Evolutionary conservation across 2,329 filamentous ascomycete genomes (phyloP), one percentile per base, ranked within the genome.

Genomic region (Ophiostoma triangulosporum): DNA sequence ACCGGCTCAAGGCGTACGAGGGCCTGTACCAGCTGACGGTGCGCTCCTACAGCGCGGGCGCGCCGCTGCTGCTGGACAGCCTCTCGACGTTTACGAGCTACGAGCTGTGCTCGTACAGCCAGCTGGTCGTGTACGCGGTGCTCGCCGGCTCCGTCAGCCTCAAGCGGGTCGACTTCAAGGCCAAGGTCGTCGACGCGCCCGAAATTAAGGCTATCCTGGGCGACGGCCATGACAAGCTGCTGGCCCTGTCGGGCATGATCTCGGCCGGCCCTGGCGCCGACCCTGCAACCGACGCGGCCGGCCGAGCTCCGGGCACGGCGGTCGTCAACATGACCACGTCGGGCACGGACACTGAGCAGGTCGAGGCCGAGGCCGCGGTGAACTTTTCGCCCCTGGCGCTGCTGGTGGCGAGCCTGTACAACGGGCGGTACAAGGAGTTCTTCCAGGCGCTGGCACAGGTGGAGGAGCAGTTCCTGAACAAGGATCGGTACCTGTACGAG

Each of bases 41-140:
- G 60, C 89, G 93, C 62, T 90, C 89, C 57, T 89, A 97, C 75
- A 87, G 83, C 68, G 75, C 88, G 56, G 90, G 89, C 38, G 93
- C 93, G 2, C 91, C 93, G 38, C 80, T 96, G 11, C 84, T 98
- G 50, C 88, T 98, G 64, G 93, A 98, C 75, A 95, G 88, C 65
- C 77, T 98, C 60, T 96, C 91, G 27, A 98, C 93, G 22, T 98
- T 98, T 69, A 98, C 93, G 58, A 96, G 89, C 68, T 96, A 96
- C 73, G 93, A 98, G 70, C 81, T 98, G 50, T 98, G 93, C 81
- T 91, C 85, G 60, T 98, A 98, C 74, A 95, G 89, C 56, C 86
- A 81, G 57, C 80, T 98, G 24, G 93, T 98, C 51, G 83, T 96
- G 54, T 98, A 97, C 73, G 89, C 93, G 1, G 91, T 97, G 22